Evolutionary conservation across 129 eudicot species (phyloP).

Genomic region (Helichrysum umbraculigerum): DNA sequence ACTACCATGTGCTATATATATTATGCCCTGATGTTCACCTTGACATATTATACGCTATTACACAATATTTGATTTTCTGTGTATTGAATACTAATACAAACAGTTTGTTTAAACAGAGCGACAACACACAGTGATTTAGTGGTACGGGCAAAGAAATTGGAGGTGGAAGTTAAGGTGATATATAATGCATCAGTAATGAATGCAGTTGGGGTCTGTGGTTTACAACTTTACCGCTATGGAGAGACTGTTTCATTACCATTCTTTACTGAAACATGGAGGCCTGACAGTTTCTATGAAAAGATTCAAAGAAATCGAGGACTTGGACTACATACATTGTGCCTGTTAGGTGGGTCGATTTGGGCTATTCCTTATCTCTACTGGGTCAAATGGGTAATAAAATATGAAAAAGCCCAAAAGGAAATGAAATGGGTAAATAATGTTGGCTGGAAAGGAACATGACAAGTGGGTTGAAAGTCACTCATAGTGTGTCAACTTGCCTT

Average conservation of each 20-base stretch:
- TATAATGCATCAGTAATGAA: conserved; percentile 97
- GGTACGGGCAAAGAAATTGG: conserved; percentile 84
- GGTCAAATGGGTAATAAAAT: too few relatives aligned
- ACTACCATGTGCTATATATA: background rate
- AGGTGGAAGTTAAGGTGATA: conserved; percentile 76
- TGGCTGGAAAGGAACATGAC: too few relatives aligned
- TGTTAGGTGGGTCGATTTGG: conserved; percentile 49
- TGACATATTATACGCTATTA: background rate
- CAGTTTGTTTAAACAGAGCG: conserved; percentile 49
- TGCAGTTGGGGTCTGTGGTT: conserved; percentile 97
- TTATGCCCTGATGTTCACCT: background rate
- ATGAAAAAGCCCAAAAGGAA: too few relatives aligned
- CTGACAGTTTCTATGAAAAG: conserved; percentile 90
- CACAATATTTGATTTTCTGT: background rate
- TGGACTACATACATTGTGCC: conserved; percentile 86
- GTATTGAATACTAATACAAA: background rate
- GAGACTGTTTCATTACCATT: conserved; percentile 95
- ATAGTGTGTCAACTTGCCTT: background rate
- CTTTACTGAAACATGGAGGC: conserved; percentile 97
- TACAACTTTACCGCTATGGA: conserved; percentile 94
- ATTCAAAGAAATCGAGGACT: conserved; percentile 73
- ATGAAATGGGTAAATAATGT: too few relatives aligned
- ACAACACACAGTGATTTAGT: conserved; percentile 97
- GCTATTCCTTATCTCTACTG: too few relatives aligned
- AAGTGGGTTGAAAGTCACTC: too few relatives aligned